Conservation (phyloP, 2,329 filamentous ascomycete species). For the Xylariaceae sp. region DNA sequence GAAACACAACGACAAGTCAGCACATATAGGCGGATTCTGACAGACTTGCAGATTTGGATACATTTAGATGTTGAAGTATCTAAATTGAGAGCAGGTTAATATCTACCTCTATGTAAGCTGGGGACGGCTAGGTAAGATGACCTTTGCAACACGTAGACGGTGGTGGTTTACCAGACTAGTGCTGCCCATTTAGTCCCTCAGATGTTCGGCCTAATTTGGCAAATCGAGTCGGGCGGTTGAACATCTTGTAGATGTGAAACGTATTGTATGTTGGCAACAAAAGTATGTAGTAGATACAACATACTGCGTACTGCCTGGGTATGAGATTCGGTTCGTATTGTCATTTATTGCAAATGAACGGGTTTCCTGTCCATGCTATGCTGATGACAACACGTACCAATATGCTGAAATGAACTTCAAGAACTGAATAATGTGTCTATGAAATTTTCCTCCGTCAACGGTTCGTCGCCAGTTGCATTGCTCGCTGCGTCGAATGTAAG, state of each 20-base stretch:
- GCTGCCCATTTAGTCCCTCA: too few species aligned
- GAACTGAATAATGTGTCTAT: conserved; percentile 20
- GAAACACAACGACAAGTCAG: not conserved
- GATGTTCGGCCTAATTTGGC: not conserved
- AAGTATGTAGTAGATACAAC: conserved; percentile 19
- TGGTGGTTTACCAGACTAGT: too few species aligned
- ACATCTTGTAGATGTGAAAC: conserved; percentile 5
- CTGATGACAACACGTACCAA: conserved; percentile 19
- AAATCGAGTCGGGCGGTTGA: conserved; percentile 2
- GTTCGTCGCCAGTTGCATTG: conserved; percentile 11
- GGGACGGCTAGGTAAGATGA: too few species aligned
- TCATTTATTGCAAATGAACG: conserved; percentile 32
- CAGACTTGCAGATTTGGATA: conserved; percentile 8
- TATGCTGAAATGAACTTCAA: conserved; percentile 14
- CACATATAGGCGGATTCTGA: too few species aligned
- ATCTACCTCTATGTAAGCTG: not conserved
- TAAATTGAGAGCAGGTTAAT: not conserved
- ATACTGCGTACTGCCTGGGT: conserved; percentile 31
- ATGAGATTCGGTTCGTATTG: conserved; percentile 37
- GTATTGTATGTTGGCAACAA: conserved; percentile 5
- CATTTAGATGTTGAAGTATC: conserved; percentile 7
- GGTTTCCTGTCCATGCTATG: conserved; percentile 24
- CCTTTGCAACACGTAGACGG: too few species aligned
- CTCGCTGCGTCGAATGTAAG: conserved; percentile 12
- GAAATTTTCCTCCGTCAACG: conserved; percentile 7